Conservation (phyloP, 148 eudicot species). For the Nepenthes mirabilis region DNA sequence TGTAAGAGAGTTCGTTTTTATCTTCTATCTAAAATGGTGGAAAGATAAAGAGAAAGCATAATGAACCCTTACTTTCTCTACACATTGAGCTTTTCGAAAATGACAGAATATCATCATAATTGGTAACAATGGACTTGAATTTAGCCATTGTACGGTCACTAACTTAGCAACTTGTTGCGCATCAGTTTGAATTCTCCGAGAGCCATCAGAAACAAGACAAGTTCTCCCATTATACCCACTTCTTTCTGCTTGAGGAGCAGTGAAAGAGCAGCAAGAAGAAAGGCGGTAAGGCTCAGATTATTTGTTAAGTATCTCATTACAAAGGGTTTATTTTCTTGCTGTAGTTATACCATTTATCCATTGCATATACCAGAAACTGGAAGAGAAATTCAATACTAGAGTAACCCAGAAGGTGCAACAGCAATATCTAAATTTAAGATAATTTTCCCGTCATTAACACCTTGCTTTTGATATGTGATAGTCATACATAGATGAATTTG, state of each 20-base stretch:
- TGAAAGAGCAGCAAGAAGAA: constrained; percentile 22
- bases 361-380: constrained; percentile 13
- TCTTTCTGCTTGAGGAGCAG: constrained; percentile 22
- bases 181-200: constrained; percentile 21
- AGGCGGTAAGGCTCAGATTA: constrained; percentile 14
- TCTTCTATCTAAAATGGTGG: no score
- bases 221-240: constrained; percentile 27
- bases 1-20: no score
- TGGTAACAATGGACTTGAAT: no score
- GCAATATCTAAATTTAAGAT: constrained; percentile 24
- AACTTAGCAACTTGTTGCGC: background rate
- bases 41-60: no score
- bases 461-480: no score
- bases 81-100: no score
- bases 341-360: background rate
- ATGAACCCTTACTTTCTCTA: no score
- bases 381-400: constrained; percentile 28
- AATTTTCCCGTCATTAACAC: background rate
- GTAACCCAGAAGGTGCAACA: constrained; percentile 18
- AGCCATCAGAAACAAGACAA: constrained; percentile 17
- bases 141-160: no score
- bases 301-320: background rate
- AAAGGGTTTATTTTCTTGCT: constrained; percentile 3
- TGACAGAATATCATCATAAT: no score
- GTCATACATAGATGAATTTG: background rate